These are phyloP conservation scores for Aspergillus nidulans DNA, from an alignment of 495 filamentous ascomycete genomes.

Conservation along the genomic window DNA sequence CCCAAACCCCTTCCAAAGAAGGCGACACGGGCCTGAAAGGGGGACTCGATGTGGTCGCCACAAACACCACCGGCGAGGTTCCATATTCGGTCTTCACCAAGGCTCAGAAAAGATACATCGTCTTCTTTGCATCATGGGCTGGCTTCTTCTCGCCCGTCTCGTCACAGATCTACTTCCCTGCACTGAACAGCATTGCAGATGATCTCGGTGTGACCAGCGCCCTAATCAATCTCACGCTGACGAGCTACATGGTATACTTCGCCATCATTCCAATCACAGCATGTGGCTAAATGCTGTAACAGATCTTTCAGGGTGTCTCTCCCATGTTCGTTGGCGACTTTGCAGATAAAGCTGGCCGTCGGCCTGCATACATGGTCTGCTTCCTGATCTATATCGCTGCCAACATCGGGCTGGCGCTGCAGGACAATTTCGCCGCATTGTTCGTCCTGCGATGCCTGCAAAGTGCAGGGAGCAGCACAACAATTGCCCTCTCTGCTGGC, in stretches of 20 bases:
- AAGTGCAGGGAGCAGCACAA: slow-evolving; percentile 45
- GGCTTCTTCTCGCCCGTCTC: slow-evolving; percentile 40
- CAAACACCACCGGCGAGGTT: neutral
- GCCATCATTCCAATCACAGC: neutral
- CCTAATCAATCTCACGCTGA: slow-evolving; percentile 50
- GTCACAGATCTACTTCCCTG: slow-evolving; percentile 47
- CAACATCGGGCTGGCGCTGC: slow-evolving; percentile 47
- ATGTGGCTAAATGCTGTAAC: neutral
- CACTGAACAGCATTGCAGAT: slow-evolving; percentile 36
- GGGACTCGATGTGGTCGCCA: neutral
- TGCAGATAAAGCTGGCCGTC: slow-evolving; percentile 43
- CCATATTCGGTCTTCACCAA: slow-evolving; percentile 9
- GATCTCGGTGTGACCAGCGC: slow-evolving; percentile 34
- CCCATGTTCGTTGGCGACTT: slow-evolving; percentile 47
- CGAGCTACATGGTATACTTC: slow-evolving; percentile 40
- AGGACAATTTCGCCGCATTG: slow-evolving; percentile 43
- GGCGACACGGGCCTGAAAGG: neutral
- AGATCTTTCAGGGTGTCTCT: slow-evolving; percentile 45
- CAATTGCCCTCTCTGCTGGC: slow-evolving; percentile 36
- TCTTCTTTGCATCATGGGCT: slow-evolving; percentile 27
- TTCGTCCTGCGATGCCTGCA: slow-evolving; percentile 48
- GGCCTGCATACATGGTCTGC: slow-evolving; percentile 44
- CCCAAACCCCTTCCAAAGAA: neutral
- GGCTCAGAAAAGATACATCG: slow-evolving; percentile 12
- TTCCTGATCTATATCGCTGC: slow-evolving; percentile 45